phyloP scores from a whole-genome alignment of 1,284 basidiomycete genomes.

The Crepidotus sp. region DNA sequence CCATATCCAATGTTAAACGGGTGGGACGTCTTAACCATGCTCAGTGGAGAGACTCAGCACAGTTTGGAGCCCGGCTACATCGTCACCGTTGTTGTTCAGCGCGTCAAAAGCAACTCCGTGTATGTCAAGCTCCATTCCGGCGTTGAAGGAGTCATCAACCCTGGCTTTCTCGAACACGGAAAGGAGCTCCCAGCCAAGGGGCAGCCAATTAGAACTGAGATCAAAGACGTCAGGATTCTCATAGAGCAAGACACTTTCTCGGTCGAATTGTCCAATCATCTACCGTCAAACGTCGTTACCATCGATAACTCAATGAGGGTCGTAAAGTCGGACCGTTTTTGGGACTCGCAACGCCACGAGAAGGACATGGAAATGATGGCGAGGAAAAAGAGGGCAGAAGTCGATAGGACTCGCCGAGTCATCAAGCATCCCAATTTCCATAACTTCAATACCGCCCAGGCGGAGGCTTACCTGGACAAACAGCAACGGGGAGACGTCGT shows the following conservation, averaged over 20 bases:
- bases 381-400: constrained; percentile 80
- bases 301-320: constrained; percentile 60
- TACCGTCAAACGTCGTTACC: constrained; percentile 56
- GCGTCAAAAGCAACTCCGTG: constrained; percentile 46
- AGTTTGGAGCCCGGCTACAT: constrained; percentile 78
- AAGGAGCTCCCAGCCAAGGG: constrained; percentile 44
- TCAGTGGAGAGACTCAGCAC: constrained; percentile 83
- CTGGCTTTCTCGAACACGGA: constrained; percentile 33
- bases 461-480: constrained; percentile 83
- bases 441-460: constrained; percentile 87
- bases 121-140: constrained; percentile 83
- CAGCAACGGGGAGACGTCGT: constrained; percentile 94
- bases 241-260: constrained; percentile 55
- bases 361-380: constrained; percentile 69
- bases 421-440: constrained; percentile 99
- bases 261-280: constrained; percentile 75
- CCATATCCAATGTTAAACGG: constrained; percentile 60
- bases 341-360: constrained; percentile 58
- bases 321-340: constrained; percentile 39
- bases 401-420: constrained; percentile 70
- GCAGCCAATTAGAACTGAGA: constrained; percentile 75
- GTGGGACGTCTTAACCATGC: constrained; percentile 89
- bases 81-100: constrained; percentile 72
- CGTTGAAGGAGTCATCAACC: constrained; percentile 76
- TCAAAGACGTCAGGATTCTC: constrained; percentile 67